Base-by-base conservation (phyloP, 345 rosid species). In the Brassica rapa region DNA sequence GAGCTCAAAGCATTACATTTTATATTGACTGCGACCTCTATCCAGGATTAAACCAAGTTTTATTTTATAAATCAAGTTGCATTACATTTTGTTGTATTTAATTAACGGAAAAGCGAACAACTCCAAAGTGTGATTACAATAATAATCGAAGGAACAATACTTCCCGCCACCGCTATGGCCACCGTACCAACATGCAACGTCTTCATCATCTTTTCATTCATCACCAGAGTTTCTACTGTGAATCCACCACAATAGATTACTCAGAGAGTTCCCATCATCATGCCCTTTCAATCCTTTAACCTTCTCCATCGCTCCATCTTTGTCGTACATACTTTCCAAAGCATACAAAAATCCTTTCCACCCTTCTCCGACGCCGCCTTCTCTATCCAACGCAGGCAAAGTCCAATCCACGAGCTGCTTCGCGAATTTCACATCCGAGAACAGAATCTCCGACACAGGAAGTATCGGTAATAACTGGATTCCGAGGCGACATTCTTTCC, bases 281-380 rank as follows among this genome's bases (percentile, higher is more conserved):
- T 63, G 43, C 1, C 88, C 90, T 33, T 78, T 86, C 83, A 94
- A 83, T 51, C 78, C 81, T 65, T 65, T 81, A 6, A 90, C 80
- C 86, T 89, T 93, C 82, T 86, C 85, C 84, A 91, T 66, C 1
- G 92, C 97, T 46, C 82, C 82, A 43, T 83, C 91, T 80, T 81
- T 86, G 66, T 89, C 92, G 27, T 89, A 91, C 9, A 84, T 80
- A 12, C 85, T 96, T 85, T 94, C 91, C 87, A 95, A 83, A 4
- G 94, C 90, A 77, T 89, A 91, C 14, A 84, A 90, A 73, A 92
- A 91, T 19, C 98, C 98, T 85, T 92, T 94, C 98, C 98, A 94
- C 14, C 97, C 96, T 80, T 89, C 97, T 49, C 89, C 98, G 15
- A 89, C 46, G 46, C 46, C 97, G 12, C 88, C 85, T 4, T 84